Conservation (phyloP, 2,329 filamentous ascomycete genomes). For the Teratosphaeriaceae sp. region DNA sequence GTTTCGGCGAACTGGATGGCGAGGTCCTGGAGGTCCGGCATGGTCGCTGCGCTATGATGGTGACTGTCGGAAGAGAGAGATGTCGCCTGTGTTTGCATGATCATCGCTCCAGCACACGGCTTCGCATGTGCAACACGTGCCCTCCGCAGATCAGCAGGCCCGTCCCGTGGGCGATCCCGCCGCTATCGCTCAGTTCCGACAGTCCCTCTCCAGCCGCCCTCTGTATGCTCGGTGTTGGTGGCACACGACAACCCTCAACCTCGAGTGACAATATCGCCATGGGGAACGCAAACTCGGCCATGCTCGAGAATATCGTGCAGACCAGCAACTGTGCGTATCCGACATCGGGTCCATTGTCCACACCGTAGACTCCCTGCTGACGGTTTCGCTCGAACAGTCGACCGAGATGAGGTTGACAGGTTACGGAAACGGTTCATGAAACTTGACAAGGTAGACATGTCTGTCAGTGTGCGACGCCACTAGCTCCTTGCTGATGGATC, state of each 20-base stretch:
- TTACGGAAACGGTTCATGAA: conserved; percentile 99
- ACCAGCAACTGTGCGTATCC: conserved; percentile 78
- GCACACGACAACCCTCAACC: not conserved
- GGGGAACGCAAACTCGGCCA: conserved; percentile 54
- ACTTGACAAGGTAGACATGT: conserved; percentile 74
- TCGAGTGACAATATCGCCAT: conserved; percentile 30
- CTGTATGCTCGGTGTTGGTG: not conserved
- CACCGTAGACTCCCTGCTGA: too few species aligned
- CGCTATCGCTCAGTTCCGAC: too few species aligned
- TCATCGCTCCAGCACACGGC: too few species aligned
- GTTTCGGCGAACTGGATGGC: conserved; percentile 61
- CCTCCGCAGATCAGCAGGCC: not conserved
- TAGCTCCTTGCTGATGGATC: not conserved
- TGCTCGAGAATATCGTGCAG: conserved; percentile 93
- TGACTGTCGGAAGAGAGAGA: too few species aligned
- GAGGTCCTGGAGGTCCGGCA: conserved; percentile 23
- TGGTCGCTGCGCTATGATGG: conserved; percentile 4
- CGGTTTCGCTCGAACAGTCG: conserved; percentile 53
- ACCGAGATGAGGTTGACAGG: conserved; percentile 93
- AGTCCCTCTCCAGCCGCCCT: too few species aligned
- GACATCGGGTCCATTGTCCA: too few species aligned
- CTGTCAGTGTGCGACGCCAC: conserved; percentile 6
- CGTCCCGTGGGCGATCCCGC: not conserved
- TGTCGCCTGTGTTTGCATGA: too few species aligned
- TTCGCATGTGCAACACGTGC: too few species aligned